Percentiles rank a stretch among this genome's conserved stretches.
Conservation (phyloP, 805 yeast species). For the Barnettozyma sucrosica region DNA sequence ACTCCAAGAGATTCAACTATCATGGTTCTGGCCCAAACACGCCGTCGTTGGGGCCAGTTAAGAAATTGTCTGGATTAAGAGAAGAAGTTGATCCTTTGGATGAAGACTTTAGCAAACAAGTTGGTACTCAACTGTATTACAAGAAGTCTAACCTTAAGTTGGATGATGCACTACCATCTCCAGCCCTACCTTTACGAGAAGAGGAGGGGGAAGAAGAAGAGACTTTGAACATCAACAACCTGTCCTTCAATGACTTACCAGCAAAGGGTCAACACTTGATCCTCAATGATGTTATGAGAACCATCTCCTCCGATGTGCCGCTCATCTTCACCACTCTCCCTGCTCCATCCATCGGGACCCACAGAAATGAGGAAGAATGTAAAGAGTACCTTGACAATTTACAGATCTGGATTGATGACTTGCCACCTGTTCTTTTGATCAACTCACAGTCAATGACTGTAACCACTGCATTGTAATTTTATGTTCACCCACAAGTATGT, state of each 20-base stretch:
- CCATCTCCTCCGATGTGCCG: conserved; percentile 56
- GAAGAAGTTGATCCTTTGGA: conserved; percentile 10
- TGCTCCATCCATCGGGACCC: conserved; percentile 80
- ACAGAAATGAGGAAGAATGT: conserved; percentile 60
- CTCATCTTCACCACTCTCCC: conserved; percentile 88
- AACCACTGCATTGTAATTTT: conserved; percentile 70
- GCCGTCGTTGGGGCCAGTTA: not conserved
- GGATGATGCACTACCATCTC: conserved; percentile 3
- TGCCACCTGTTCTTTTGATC: conserved; percentile 78
- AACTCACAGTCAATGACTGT: conserved; percentile 95
- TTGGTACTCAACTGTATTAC: not conserved
- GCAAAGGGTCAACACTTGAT: conserved; percentile 88
- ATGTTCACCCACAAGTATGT: no score
- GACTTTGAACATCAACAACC: conserved; percentile 31
- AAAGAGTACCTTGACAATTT: conserved; percentile 70
- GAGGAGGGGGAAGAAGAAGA: conserved; percentile 12
- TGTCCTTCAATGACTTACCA: conserved; percentile 80
- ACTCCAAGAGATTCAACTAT: conserved; percentile 8
- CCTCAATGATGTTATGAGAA: conserved; percentile 77
- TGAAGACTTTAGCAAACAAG: not conserved
- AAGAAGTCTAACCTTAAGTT: not conserved
- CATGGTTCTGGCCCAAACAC: not conserved
- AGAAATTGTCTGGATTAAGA: not conserved
- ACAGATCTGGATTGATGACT: conserved; percentile 71
- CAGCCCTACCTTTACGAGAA: not conserved